Conservation (phyloP, 2,329 filamentous ascomycete genomes). For the Gliomastix tumulicola region DNA sequence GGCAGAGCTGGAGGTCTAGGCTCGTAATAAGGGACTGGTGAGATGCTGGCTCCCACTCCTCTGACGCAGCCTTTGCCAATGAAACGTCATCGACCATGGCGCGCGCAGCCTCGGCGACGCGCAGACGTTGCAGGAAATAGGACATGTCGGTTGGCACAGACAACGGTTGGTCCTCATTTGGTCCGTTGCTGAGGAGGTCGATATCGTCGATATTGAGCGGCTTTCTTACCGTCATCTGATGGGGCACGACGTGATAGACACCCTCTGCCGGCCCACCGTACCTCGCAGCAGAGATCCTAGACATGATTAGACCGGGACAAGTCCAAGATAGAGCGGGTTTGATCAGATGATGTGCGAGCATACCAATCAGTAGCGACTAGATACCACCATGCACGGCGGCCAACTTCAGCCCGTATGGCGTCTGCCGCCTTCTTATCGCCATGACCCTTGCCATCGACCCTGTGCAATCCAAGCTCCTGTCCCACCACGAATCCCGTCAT, state of each 20-base stretch:
- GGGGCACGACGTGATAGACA: conserved; percentile 30
- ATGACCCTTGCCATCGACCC: conserved; percentile 18
- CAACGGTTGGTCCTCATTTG: conserved; percentile 15
- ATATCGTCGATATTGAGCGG: conserved; percentile 33
- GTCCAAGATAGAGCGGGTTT: too few species aligned
- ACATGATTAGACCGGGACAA: too few species aligned
- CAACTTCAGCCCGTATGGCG: conserved; percentile 22
- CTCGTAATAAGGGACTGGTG: background rate
- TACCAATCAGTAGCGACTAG: conserved; percentile 33
- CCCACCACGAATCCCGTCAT: conserved; percentile 3
- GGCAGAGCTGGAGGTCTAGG: background rate
- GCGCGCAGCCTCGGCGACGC: conserved; percentile 28
- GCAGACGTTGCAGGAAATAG: conserved; percentile 33
- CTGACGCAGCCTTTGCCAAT: conserved; percentile 4
- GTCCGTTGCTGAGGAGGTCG: conserved; percentile 16
- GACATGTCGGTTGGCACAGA: conserved; percentile 33
- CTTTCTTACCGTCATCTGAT: conserved; percentile 28
- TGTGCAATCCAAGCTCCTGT: conserved; percentile 22
- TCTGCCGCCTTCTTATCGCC: conserved; percentile 9
- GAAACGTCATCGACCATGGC: conserved; percentile 27
- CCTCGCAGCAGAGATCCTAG: conserved; percentile 20
- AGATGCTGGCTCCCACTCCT: conserved; percentile 4
- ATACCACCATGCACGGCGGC: conserved; percentile 34
- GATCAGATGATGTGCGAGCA: conserved; percentile 4
- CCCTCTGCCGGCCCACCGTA: conserved; percentile 17